These are phyloP conservation scores for Saccharomycopsis sp. DNA, from an alignment of 805 yeast species.

Conservation along the genomic window DNA sequence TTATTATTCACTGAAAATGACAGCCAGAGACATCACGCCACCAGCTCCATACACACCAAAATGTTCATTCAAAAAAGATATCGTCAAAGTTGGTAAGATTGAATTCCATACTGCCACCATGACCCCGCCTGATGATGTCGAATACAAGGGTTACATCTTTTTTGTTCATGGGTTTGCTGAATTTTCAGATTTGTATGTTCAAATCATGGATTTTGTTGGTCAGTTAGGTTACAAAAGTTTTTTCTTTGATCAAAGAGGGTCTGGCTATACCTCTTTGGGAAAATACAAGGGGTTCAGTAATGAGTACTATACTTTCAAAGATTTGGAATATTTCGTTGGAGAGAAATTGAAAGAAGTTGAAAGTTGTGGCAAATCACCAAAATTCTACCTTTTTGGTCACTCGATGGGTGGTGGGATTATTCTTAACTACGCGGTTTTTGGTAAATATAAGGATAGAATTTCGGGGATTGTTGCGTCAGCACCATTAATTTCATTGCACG, in stretches of 20 bases:
- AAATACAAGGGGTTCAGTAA: constrained; percentile 47
- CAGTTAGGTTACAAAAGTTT: constrained; percentile 56
- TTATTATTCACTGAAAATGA: background rate
- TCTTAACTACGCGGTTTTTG: constrained; percentile 54
- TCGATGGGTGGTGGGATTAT: constrained; percentile 80
- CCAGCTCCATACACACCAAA: constrained; percentile 7
- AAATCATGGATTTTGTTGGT: constrained; percentile 46
- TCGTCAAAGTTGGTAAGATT: constrained; percentile 4
- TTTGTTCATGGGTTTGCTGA: constrained; percentile 73
- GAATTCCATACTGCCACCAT: constrained; percentile 25
- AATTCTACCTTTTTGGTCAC: constrained; percentile 54
- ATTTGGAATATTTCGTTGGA: constrained; percentile 51
- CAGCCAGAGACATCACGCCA: background rate
- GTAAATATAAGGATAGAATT: constrained; percentile 41
- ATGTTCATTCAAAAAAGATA: background rate
- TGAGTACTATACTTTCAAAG: constrained; percentile 50
- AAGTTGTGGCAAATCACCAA: constrained; percentile 26
- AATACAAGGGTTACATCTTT: constrained; percentile 46
- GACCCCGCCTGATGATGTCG: constrained; percentile 32
- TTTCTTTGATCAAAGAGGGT: constrained; percentile 70
- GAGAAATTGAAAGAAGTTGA: constrained; percentile 24
- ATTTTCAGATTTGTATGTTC: constrained; percentile 40
- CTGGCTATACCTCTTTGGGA: constrained; percentile 58
- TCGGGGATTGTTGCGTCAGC: constrained; percentile 45
- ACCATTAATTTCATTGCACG: constrained; percentile 55